A percentile compares a stretch with the other conserved stretches of the same genome.
Evolutionary conservation across 2,329 filamentous ascomycete species (phyloP).

Genomic region (Plenodomus lindquistii): DNA sequence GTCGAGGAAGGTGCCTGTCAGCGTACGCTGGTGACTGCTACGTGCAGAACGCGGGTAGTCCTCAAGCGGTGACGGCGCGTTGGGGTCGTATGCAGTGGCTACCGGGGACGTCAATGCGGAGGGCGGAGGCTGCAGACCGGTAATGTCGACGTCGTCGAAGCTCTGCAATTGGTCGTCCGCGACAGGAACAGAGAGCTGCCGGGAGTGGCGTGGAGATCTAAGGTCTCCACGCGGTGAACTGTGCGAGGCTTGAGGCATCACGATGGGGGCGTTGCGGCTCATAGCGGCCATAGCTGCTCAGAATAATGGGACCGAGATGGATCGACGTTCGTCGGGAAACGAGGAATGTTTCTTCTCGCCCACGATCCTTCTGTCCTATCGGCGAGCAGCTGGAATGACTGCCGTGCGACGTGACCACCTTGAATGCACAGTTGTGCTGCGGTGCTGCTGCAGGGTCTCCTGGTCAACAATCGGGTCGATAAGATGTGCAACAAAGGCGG

Average conservation of each 20-base stretch:
- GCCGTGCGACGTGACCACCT: constrained; percentile 33
- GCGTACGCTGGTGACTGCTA: constrained; percentile 36
- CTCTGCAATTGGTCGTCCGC: constrained; percentile 18
- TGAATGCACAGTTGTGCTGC: constrained; percentile 8
- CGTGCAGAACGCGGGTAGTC: constrained; percentile 24
- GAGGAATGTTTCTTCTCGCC: constrained; percentile 27
- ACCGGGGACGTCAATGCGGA: constrained; percentile 36
- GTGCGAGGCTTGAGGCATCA: constrained; percentile 31
- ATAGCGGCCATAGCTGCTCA: constrained; percentile 21
- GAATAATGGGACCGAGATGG: constrained; percentile 7
- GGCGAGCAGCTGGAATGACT: constrained; percentile 24
- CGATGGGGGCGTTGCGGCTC: constrained; percentile 23
- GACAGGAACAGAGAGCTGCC: constrained; percentile 28
- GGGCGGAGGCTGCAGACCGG: constrained; percentile 35
- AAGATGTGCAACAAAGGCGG: constrained; percentile 11
- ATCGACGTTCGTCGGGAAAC: constrained; percentile 14
- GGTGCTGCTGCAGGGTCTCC: constrained; percentile 13
- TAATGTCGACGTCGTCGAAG: constrained; percentile 42
- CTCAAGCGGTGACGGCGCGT: constrained; percentile 34
- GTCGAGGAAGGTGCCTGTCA: constrained; percentile 44
- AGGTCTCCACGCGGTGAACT: constrained; percentile 31
- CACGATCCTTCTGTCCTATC: constrained; percentile 13
- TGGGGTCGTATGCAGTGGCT: constrained; percentile 41
- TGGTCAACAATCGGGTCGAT: constrained; percentile 20
- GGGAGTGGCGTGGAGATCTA: constrained; percentile 21